Conservation (phyloP, 2,329 filamentous ascomycete genomes). For the Neofusicoccum sp. region DNA sequence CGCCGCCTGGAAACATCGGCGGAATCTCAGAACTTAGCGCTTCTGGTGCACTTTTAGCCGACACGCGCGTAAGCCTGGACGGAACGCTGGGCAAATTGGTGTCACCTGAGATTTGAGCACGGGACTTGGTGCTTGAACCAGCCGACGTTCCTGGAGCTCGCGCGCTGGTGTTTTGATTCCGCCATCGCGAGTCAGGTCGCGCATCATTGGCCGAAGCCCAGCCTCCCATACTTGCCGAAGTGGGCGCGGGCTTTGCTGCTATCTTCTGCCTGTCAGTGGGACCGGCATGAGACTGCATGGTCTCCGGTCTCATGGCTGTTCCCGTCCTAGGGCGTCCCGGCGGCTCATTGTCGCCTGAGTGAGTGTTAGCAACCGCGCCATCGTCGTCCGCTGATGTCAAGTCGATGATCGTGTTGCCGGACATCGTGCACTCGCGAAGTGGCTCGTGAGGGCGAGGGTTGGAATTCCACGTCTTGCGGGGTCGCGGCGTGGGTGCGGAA, state of each 20-base stretch:
- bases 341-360: background rate
- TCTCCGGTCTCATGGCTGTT: background rate
- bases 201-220: background rate
- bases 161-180: conserved; percentile 15
- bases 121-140: background rate
- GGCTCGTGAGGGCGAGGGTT: too few species aligned
- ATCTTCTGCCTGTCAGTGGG: background rate
- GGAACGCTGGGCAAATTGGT: background rate
- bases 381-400: background rate
- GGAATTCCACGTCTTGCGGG: too few species aligned
- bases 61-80: background rate
- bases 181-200: conserved; percentile 1
- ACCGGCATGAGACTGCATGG: background rate
- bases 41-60: conserved; percentile 2
- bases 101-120: conserved; percentile 9
- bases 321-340: background rate
- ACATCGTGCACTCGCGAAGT: background rate
- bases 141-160: conserved; percentile 1
- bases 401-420: background rate
- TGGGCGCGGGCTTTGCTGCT: background rate
- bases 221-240: background rate
- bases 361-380: background rate
- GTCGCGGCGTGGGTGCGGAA: too few species aligned
- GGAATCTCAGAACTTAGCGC: conserved; percentile 3
- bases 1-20: background rate